phyloP scores from a whole-genome alignment of 2,329 filamentous ascomycete species.

The Colletotrichum zoysiae region DNA sequence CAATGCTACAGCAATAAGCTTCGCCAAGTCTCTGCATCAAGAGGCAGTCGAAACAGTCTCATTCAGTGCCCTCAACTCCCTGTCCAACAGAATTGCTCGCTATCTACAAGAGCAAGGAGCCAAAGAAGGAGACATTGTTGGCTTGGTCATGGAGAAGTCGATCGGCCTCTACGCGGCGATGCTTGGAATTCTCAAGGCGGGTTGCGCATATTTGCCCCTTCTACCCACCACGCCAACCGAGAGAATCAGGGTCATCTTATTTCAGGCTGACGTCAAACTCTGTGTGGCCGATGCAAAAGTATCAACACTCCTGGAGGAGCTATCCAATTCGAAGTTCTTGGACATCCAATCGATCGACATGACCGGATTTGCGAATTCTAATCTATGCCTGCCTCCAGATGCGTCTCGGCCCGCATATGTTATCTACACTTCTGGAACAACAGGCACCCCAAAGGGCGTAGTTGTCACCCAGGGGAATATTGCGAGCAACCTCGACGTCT shows the following conservation, averaged over 20 bases:
- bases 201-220: conserved; percentile 84
- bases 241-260: conserved; percentile 71
- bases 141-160: conserved; percentile 83
- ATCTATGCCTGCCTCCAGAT: conserved; percentile 55
- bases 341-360: conserved; percentile 51
- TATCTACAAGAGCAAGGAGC: conserved; percentile 63
- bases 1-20: conserved; percentile 71
- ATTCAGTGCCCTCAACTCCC: conserved; percentile 72
- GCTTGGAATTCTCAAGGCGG: conserved; percentile 79
- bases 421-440: conserved; percentile 87
- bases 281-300: conserved; percentile 58
- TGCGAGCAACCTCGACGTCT: conserved; percentile 77
- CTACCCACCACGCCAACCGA: conserved; percentile 76
- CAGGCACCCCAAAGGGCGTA: conserved; percentile 84
- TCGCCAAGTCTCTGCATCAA: conserved; percentile 64
- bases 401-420: conserved; percentile 75
- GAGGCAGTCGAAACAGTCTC: conserved; percentile 62
- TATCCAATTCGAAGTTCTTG: conserved; percentile 46
- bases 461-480: conserved; percentile 82
- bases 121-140: conserved; percentile 70
- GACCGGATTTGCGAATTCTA: conserved; percentile 49
- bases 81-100: conserved; percentile 68
- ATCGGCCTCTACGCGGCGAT: conserved; percentile 79
- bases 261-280: conserved; percentile 65
- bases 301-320: conserved; percentile 30